Evolutionary conservation across 148 eudicot species (phyloP).

Genomic region (Rhododendron molle): DNA sequence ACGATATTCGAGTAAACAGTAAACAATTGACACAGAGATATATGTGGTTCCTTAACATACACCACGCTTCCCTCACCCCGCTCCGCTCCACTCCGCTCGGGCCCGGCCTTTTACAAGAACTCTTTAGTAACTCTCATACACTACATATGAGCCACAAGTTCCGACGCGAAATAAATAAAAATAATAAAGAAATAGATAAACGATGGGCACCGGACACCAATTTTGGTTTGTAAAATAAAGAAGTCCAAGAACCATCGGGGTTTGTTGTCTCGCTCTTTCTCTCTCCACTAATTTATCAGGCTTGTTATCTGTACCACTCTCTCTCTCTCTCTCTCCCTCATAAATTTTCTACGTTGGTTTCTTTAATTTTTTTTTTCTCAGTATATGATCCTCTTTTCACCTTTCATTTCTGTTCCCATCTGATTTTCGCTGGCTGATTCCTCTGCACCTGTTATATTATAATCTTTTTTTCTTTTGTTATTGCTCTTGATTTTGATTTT

Average conservation of each 20-base stretch:
- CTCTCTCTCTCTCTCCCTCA: not conserved
- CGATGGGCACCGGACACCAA: not conserved
- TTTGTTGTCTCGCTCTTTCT: not conserved
- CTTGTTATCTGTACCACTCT: not conserved
- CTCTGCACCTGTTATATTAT: not conserved
- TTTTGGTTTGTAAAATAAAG: not conserved
- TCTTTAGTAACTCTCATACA: too few relatives aligned
- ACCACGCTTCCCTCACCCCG: too few relatives aligned
- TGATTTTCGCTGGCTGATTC: not conserved
- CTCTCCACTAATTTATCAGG: slow-evolving; percentile 12
- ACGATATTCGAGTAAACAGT: too few relatives aligned
- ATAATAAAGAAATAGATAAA: not conserved
- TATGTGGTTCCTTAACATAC: too few relatives aligned
- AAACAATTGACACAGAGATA: too few relatives aligned
- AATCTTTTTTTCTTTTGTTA: too few relatives aligned
- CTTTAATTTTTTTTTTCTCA: not conserved
- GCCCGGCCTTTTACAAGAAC: too few relatives aligned
- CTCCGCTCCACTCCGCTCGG: too few relatives aligned
- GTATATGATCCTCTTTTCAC: not conserved
- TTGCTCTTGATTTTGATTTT: not conserved
- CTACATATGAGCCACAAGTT: too few relatives aligned
- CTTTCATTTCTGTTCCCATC: not conserved
- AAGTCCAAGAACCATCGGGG: not conserved
- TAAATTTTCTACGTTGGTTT: not conserved
- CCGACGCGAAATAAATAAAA: too few relatives aligned